Evolutionary conservation across 495 filamentous ascomycete genomes (phyloP), one percentile per base, ranked within the genome.

Genomic region (Venustampulla echinocandica): DNA sequence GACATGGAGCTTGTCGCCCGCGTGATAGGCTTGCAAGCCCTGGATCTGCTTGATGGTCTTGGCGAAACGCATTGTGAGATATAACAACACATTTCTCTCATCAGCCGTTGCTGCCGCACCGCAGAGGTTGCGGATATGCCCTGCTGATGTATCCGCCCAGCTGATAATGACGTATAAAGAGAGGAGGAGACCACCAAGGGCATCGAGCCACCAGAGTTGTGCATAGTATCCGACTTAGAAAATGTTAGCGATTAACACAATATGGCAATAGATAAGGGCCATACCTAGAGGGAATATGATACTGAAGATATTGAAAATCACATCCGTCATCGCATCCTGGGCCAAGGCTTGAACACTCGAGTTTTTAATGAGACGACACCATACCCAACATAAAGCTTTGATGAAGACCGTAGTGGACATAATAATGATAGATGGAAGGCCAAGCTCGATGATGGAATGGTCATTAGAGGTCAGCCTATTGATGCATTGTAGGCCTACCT

Each of bases 51-150:
- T 80, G 49, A 96, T 90, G 3, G 84, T 82, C 41, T 84, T 86
- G 17, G 89, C 90, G 57, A 96, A 96, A 1, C 90, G 79, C 88
- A 96, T 95, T 1, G 87, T 90, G 48, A 93, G 73, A 65, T 96
- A 96, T 0, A 96, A 70, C 6, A 96, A 66, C 15, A 95, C 76
- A 56, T 90, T 95, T 27, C 87, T 75, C 54, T 95, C 84, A 42
- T 84, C 82, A 0, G 85, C 77, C 0, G 80, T 78, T 20, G 87
- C 87, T 0, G 87, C 84, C 24, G 82, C 85, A 2, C 90, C 90
- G 0, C 84, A 83, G 13, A 96, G 73, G 42, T 92, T 84, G 43
- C 76, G 73, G 60, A 96, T 94, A 51, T 96, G 88, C 18, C 82
- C 79, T 15, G 69, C 62, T 0, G 82, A 84, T 0, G 87, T 92